Percentiles rank a stretch among this genome's conserved stretches.
Evolutionary conservation across 23 red algal genomes (phyloP).

Genomic region (Gracilaria gracilis): DNA sequence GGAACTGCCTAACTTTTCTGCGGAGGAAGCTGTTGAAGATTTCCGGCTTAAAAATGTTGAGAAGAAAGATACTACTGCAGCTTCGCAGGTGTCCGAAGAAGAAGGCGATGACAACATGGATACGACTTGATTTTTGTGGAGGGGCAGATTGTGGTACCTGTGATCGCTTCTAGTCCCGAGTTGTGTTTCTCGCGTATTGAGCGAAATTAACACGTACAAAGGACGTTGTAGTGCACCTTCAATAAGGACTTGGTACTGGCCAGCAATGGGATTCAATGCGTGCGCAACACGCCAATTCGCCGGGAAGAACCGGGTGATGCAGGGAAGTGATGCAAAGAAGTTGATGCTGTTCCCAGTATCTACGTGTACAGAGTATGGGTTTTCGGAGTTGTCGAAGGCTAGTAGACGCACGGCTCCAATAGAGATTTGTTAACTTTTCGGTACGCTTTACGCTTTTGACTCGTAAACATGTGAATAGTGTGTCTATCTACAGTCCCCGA

Average conservation of each 20-base stretch:
- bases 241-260: no score
- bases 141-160: no score
- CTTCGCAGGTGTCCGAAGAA: slow-evolving; percentile 12
- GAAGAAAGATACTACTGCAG: background rate
- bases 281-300: no score
- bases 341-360: background rate
- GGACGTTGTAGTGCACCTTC: no score
- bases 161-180: no score
- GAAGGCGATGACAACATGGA: slow-evolving; percentile 38
- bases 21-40: slow-evolving; percentile 10
- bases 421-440: background rate
- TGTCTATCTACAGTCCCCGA: background rate
- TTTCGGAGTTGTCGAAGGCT: background rate
- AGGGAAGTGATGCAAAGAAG: no score
- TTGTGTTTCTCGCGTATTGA: no score
- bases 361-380: background rate
- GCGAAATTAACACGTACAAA: no score
- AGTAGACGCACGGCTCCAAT: background rate
- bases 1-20: background rate
- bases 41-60: background rate
- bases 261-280: no score
- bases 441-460: background rate
- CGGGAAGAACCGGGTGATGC: no score
- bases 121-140: background rate
- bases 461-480: slow-evolving; percentile 5